Evolutionary conservation across 805 yeast species (phyloP).

Genomic region (Metschnikowia cubensis): DNA sequence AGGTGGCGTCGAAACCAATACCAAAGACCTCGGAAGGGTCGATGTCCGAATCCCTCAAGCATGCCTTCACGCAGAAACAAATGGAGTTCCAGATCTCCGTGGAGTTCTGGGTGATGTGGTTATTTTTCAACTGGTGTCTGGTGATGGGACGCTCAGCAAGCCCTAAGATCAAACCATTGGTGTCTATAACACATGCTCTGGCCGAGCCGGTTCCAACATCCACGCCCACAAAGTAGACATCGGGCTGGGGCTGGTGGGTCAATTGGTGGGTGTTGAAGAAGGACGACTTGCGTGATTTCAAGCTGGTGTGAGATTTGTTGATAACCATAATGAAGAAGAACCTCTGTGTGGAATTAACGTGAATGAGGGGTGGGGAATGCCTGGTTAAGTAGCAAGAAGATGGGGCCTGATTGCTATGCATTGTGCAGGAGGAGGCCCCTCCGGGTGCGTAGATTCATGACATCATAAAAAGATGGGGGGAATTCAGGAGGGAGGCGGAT

Average conservation of each 20-base stretch:
- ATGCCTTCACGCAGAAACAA: constrained; percentile 73
- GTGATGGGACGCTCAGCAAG: constrained; percentile 76
- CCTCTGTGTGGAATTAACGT: neutral
- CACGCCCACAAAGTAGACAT: constrained; percentile 67
- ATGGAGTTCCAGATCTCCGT: constrained; percentile 89
- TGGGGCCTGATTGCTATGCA: constrained; percentile 10
- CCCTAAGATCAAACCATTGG: constrained; percentile 74
- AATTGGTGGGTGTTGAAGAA: constrained; percentile 35
- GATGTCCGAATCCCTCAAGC: constrained; percentile 70
- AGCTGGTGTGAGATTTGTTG: constrained; percentile 38
- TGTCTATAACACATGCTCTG: constrained; percentile 86
- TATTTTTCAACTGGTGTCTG: constrained; percentile 69
- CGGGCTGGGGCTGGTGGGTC: constrained; percentile 40
- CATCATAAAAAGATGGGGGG: neutral
- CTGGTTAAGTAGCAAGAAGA: neutral
- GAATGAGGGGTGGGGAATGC: neutral
- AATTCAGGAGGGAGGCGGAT: too few relatives aligned
- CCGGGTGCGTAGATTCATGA: neutral
- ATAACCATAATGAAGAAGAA: constrained; percentile 9
- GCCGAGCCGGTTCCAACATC: constrained; percentile 99
- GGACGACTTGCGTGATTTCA: constrained; percentile 36
- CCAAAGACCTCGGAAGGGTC: constrained; percentile 70
- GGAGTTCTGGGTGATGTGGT: constrained; percentile 79
- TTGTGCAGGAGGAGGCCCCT: constrained; percentile 8
- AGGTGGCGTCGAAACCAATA: constrained; percentile 95